A percentile compares a stretch with the other conserved stretches of the same genome.
Evolutionary conservation across 176 grass and related monocot genomes (phyloP).

Genomic region (Musa troglodytarum): DNA sequence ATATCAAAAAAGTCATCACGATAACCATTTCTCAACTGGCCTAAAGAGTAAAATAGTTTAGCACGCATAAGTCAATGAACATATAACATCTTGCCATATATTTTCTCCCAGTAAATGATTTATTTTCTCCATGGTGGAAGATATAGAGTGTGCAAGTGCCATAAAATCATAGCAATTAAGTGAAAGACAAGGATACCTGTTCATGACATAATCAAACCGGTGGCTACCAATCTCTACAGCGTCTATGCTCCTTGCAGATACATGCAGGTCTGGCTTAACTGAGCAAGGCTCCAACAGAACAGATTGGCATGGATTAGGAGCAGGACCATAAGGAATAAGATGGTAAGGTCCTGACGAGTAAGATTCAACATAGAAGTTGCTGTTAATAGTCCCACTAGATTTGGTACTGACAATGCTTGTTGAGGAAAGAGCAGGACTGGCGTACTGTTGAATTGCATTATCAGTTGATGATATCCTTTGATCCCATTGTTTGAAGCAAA

Average conservation of each 20-base stretch:
- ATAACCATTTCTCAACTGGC: neutral
- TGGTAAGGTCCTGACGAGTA: conserved; percentile 55
- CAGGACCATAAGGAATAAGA: conserved; percentile 37
- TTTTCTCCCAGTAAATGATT: neutral
- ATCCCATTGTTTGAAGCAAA: conserved; percentile 83
- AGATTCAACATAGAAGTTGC: conserved; percentile 25
- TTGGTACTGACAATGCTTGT: conserved; percentile 55
- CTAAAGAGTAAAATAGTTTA: neutral
- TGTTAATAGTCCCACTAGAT: conserved; percentile 46
- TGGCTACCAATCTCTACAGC: conserved; percentile 46
- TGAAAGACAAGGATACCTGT: conserved; percentile 44
- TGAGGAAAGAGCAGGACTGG: conserved; percentile 49
- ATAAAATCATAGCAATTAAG: conserved; percentile 9
- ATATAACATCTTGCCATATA: neutral
- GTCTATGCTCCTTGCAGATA: conserved; percentile 41
- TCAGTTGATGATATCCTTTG: conserved; percentile 43
- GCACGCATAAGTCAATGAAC: neutral
- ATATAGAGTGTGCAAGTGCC: neutral
- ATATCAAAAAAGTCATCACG: neutral
- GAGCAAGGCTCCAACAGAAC: conserved; percentile 33
- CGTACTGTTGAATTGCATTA: conserved; percentile 19
- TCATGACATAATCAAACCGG: conserved; percentile 55
- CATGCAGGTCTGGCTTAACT: conserved; percentile 31
- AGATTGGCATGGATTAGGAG: conserved; percentile 35
- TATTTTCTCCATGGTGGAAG: neutral